Evolutionary conservation across 1,139 yeast genomes (phyloP), one percentile per base, ranked within the genome.

Genomic region (Debaryomycetaceae sp.): DNA sequence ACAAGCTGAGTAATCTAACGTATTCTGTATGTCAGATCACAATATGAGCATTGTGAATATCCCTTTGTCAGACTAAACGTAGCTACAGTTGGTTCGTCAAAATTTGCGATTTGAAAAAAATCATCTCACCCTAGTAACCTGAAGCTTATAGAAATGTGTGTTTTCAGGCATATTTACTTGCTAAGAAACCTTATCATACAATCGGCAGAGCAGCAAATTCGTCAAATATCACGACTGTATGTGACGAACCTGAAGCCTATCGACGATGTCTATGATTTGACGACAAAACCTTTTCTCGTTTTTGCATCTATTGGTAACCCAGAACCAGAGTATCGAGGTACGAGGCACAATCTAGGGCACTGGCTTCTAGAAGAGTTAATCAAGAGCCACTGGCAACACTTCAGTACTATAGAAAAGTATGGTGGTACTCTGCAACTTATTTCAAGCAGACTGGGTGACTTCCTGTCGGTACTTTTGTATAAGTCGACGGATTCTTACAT

Each of bases 281-380:
- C 39, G 38, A 63, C 58, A 38, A 60, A 62, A 1, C 65, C 70
- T 6, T 58, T 61, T 40, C 42, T 76, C 5, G 57, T 76, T 50
- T 55, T 82, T 7, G 80, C 83, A 5, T 86, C 93, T 0, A 68
- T 89, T 4, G 96, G 96, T 0, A 89, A 89, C 57, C 96, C 96
- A 0, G 89, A 83, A 43, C 75, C 81, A 0, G 63, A 69, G 40
- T 87, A 78, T 54, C 62, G 64, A 13, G 71, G 71, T 6, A 86
- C 96, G 0, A 70, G 96, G 40, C 97, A 89, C 58, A 87, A 83
- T 50, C 87, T 84, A 0, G 97, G 96, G 2, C 88, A 84, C 55
- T 60, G 70, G 44, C 69, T 82, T 27, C 55, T 80, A 45, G 69
- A 73, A 41, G 58, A 53, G 52, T 49, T 76, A 11, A 58, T 61